Evolutionary conservation across 768 basidiomycete species (phyloP).

Genomic region (Boletus huronensis): DNA sequence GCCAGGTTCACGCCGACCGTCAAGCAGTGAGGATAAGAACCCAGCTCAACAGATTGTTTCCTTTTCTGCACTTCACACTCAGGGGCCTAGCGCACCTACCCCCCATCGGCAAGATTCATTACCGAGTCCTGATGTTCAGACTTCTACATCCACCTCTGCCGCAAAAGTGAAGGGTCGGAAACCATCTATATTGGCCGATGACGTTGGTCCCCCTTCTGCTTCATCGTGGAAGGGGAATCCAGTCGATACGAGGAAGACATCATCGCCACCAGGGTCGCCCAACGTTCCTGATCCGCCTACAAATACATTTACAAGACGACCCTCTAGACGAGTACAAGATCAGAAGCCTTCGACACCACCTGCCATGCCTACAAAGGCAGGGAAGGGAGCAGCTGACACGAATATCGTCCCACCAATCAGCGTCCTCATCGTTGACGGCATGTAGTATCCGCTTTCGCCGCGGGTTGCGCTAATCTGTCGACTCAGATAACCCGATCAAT

Average conservation of each 20-base stretch:
- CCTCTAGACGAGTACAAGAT: slow-evolving; percentile 32
- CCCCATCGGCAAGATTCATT: slow-evolving; percentile 25
- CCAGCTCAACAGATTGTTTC: slow-evolving; percentile 24
- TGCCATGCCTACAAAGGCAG: slow-evolving; percentile 41
- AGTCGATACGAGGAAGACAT: slow-evolving; percentile 29
- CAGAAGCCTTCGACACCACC: slow-evolving; percentile 27
- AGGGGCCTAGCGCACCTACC: slow-evolving; percentile 6
- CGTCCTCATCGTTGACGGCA: slow-evolving; percentile 96
- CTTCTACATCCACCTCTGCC: not conserved
- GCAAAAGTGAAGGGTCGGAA: slow-evolving; percentile 28
- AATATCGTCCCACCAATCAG: slow-evolving; percentile 94
- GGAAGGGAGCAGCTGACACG: slow-evolving; percentile 51
- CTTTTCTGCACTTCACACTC: slow-evolving; percentile 29
- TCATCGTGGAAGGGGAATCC: slow-evolving; percentile 26
- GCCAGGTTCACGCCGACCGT: slow-evolving; percentile 25
- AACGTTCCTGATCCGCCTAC: slow-evolving; percentile 22
- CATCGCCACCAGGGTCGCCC: slow-evolving; percentile 36
- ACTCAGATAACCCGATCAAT: slow-evolving; percentile 94
- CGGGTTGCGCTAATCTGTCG: slow-evolving; percentile 11
- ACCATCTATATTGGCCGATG: slow-evolving; percentile 32
- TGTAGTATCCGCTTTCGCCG: slow-evolving; percentile 25
- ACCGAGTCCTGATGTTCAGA: slow-evolving; percentile 21
- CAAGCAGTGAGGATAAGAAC: slow-evolving; percentile 28
- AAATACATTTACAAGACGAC: slow-evolving; percentile 27
- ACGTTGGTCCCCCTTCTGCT: slow-evolving; percentile 9